These are phyloP conservation scores for Plasmopara halstedii DNA, from an alignment of 352 stramenopile species.

Conservation along the genomic window DNA sequence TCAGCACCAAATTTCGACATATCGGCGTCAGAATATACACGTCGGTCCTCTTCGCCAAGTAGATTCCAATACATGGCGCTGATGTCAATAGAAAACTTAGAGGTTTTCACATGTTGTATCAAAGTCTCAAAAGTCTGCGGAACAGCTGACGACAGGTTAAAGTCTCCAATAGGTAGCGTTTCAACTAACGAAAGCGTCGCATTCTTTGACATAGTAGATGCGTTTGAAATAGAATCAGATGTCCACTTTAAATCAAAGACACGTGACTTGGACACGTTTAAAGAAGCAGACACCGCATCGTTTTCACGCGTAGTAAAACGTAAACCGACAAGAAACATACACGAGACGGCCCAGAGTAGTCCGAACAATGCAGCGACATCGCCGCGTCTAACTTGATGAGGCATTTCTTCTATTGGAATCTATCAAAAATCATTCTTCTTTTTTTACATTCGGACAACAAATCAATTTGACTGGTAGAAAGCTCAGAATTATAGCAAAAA, in stretches of 20 bases:
- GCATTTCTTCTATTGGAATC: constrained; percentile 5
- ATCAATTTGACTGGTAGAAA: constrained; percentile 15
- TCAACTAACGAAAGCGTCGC: constrained; percentile 48
- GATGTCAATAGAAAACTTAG: constrained; percentile 50
- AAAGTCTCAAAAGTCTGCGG: constrained; percentile 45
- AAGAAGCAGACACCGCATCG: background rate
- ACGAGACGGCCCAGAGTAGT: constrained; percentile 17
- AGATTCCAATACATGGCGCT: constrained; percentile 86
- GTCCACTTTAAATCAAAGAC: constrained; percentile 18
- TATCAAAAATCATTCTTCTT: background rate
- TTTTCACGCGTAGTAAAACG: constrained; percentile 10
- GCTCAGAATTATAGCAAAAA: constrained; percentile 16
- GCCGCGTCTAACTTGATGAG: constrained; percentile 8
- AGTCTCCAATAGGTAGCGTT: constrained; percentile 59
- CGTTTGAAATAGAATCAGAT: constrained; percentile 6
- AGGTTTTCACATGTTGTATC: constrained; percentile 29
- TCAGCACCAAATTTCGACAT: constrained; percentile 56
- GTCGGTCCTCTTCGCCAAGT: constrained; percentile 44
- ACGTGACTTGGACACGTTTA: background rate
- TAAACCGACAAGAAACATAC: constrained; percentile 17
- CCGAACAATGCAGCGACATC: constrained; percentile 16
- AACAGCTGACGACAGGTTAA: constrained; percentile 27
- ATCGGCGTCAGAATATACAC: constrained; percentile 38
- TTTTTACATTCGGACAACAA: background rate
- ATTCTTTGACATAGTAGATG: background rate